Evolutionary conservation across 2,329 filamentous ascomycete genomes (phyloP), one percentile per base, ranked within the genome.

Genomic region (Colletotrichum caudatum): DNA sequence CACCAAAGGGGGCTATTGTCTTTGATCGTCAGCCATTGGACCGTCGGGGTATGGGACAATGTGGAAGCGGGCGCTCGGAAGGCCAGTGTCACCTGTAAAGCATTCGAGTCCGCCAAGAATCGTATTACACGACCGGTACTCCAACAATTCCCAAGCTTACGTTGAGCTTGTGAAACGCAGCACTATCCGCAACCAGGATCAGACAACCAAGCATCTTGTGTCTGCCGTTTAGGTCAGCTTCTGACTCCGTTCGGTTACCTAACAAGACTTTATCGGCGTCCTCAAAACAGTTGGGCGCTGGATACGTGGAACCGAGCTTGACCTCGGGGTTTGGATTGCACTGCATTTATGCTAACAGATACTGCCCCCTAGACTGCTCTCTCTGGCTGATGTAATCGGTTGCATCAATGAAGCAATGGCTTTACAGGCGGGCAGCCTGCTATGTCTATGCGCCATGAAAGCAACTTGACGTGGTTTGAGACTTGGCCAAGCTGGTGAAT

Each of bases 21-120:
- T 48, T 57, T 35, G 56, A 35, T 61, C 56, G 50, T 54, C 56
- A 26, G 12, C 46, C 35, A 54, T 70, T 70, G 67, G 56, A 26
- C 20, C 56, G 33, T 23, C n/a, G 18, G 18, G 18, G 41, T 61
- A 50, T 67, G 67, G 64, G 57, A 51, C 35, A 35, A 14, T n/a
- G 9, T 41, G 33, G 39, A 50, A 67, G 56, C 57, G 57, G 64
- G 57, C 50, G 64, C 41, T 67, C 33, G 50, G 41, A 51, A 14
- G n/a, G 23, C 57, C 20, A 57, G 23, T 61, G 46, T 59, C 66
- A 69, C 60, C 60, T 51, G 59, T 18, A 57, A 58, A 37, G 37
- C 63, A 14, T 48, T 48, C 33, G 12, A 48, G 14, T 37, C 63
- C 44, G 44, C 39, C 29, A 33, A 33, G 35, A 48, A 35, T 44